phyloP scores from a whole-genome alignment of 2,329 filamentous ascomycete species.

The Aspergillus fumigatus region DNA sequence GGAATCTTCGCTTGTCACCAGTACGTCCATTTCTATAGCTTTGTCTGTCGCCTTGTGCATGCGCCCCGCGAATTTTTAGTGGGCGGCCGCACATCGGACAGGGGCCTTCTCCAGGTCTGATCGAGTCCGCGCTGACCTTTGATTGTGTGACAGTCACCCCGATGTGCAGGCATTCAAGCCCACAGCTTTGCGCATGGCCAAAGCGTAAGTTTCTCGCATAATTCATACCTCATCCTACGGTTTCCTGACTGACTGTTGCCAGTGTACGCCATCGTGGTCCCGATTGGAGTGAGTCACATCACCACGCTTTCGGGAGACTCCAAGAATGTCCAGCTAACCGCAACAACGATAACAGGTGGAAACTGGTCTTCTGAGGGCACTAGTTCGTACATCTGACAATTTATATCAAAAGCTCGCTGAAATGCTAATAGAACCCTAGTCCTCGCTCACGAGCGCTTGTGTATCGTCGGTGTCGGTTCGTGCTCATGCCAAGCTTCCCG shows the following conservation, averaged over 20 bases:
- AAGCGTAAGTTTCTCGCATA: slow-evolving; percentile 65
- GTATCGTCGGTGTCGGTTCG: slow-evolving; percentile 93
- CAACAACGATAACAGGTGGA: slow-evolving; percentile 58
- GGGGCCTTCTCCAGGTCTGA: neutral
- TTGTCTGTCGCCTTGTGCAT: slow-evolving; percentile 3
- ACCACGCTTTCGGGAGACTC: slow-evolving; percentile 12
- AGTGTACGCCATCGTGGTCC: slow-evolving; percentile 94
- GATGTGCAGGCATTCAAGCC: slow-evolving; percentile 97
- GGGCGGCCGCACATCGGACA: neutral
- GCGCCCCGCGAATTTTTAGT: slow-evolving; percentile 10
- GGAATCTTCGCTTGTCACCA: slow-evolving; percentile 93
- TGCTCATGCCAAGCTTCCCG: slow-evolving; percentile 9
- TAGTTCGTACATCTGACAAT: slow-evolving; percentile 54
- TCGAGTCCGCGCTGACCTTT: slow-evolving; percentile 18
- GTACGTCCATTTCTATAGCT: slow-evolving; percentile 51
- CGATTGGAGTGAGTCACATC: slow-evolving; percentile 87
- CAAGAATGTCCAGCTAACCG: slow-evolving; percentile 8
- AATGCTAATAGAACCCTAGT: slow-evolving; percentile 50
- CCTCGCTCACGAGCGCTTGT: slow-evolving; percentile 93
- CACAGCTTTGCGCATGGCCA: slow-evolving; percentile 85
- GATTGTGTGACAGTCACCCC: slow-evolving; percentile 58
- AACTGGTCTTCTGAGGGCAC: slow-evolving; percentile 87
- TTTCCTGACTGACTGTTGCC: slow-evolving; percentile 34
- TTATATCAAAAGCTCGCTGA: neutral
- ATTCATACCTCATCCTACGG: neutral